Evolutionary conservation across 2,329 filamentous ascomycete species (phyloP).

Genomic region (Ophiostoma populinum): DNA sequence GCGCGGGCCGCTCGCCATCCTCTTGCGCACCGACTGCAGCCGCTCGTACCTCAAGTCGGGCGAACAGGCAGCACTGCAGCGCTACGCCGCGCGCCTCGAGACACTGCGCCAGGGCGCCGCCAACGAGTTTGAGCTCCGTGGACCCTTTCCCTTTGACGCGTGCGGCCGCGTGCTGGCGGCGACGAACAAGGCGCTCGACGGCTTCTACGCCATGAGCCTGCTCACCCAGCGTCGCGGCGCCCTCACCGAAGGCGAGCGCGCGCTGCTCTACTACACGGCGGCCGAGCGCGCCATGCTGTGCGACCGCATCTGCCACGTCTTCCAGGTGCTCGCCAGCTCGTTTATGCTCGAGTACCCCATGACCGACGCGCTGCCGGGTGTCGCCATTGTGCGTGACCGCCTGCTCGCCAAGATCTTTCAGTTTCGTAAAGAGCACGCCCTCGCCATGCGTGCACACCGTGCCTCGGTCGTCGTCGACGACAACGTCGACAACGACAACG

Average conservation of each 20-base stretch:
- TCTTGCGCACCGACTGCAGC: slow-evolving; percentile 41
- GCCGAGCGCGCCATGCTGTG: slow-evolving; percentile 68
- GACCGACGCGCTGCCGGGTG: slow-evolving; percentile 72
- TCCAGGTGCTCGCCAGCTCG: slow-evolving; percentile 72
- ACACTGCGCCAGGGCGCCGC: slow-evolving; percentile 53
- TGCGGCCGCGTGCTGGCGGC: slow-evolving; percentile 61
- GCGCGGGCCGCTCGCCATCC: slow-evolving; percentile 65
- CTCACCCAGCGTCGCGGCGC: slow-evolving; percentile 67
- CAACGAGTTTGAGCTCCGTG: slow-evolving; percentile 77
- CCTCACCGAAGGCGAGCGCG: slow-evolving; percentile 63
- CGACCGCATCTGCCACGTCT: slow-evolving; percentile 77
- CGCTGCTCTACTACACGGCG: slow-evolving; percentile 62
- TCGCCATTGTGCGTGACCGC: slow-evolving; percentile 63
- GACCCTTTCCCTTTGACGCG: slow-evolving; percentile 63
- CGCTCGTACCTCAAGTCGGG: slow-evolving; percentile 68
- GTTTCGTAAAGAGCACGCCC: slow-evolving; percentile 53
- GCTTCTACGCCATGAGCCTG: slow-evolving; percentile 92
- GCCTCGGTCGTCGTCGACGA: too few species aligned
- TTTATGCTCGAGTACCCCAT: slow-evolving; percentile 91
- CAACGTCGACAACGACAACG: neutral
- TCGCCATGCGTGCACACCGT: too few species aligned
- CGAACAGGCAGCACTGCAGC: slow-evolving; percentile 74
- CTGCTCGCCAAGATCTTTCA: slow-evolving; percentile 76
- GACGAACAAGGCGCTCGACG: slow-evolving; percentile 73
- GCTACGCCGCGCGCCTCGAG: slow-evolving; percentile 60